Evolutionary conservation across 2,329 filamentous ascomycete species (phyloP), one percentile per base, ranked within the genome.

Genomic region (Fusarium sarcochroum): DNA sequence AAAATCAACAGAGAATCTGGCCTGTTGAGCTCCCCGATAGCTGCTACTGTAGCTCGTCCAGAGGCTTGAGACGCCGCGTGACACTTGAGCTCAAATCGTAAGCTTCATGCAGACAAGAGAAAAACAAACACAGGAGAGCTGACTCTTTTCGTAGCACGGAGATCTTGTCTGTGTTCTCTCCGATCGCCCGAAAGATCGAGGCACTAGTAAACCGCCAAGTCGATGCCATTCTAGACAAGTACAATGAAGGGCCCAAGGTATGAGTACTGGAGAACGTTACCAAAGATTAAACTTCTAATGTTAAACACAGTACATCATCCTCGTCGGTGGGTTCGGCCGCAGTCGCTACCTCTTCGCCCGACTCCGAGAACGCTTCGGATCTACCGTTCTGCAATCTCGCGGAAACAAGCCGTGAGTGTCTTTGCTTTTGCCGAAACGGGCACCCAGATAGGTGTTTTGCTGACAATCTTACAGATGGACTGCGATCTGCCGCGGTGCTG

Each of bases 291-390:
- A 9, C 13, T 5, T 13, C 54, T 60, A 2, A 61, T 17, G 15
- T 7, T 0, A 0, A 1, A 1, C 3, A 6, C 7, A 82, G 81
- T 77, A 76, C n/a, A 55, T 83, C 5, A 72, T 83, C 5, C 71
- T 83, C 0, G 80, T 79, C 0, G 81, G 81, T 0, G 81, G 81
- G 0, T 79, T 83, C 15, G 81, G 81, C 0, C 65, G 76, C 1
- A 78, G 73, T 8, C 48, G 50, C 0, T 80, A 78, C 9, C 63
- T 83, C 0, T 67, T 63, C 10, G 54, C 68, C 1, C 52, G 54
- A 0, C 55, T 83, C 0, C 59, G 53, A 0, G 15, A 69, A 0
- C 42, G n/a, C 6, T 73, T 66, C 1, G 57, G 3, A 0, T 11
- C 23, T 0, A 30, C 70, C 1, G 35, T 83, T 2, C 54, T 82